Evolutionary conservation across 179 eudicot genomes (phyloP).

Genomic region (Beta lomatogona): DNA sequence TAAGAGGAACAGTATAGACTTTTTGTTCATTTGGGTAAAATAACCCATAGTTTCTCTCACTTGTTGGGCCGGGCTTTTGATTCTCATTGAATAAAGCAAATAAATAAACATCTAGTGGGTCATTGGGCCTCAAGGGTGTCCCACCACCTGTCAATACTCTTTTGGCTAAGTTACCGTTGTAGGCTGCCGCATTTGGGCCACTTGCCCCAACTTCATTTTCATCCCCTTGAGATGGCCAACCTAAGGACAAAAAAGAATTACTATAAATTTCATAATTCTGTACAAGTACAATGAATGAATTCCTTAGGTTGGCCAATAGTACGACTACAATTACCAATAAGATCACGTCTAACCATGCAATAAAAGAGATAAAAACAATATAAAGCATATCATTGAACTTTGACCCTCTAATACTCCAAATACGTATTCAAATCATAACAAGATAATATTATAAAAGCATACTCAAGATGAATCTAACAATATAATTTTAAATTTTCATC

Average conservation of each 20-base stretch:
- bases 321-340: not conserved
- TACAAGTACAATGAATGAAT: too few relatives aligned
- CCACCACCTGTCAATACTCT: slow-evolving; percentile 67
- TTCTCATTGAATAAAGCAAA: slow-evolving; percentile 87
- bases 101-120: slow-evolving; percentile 51
- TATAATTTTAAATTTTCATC: too few relatives aligned
- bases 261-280: not conserved
- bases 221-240: slow-evolving; percentile 88
- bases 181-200: slow-evolving; percentile 60
- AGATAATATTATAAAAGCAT: too few relatives aligned
- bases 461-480: too few relatives aligned
- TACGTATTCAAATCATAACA: too few relatives aligned
- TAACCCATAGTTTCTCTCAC: slow-evolving; percentile 81
- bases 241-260: not conserved
- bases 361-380: not conserved
- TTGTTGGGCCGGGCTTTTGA: slow-evolving; percentile 70
- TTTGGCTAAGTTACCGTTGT: slow-evolving; percentile 72
- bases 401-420: too few relatives aligned
- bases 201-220: slow-evolving; percentile 59
- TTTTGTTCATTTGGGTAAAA: slow-evolving; percentile 67
- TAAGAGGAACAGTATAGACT: slow-evolving; percentile 62
- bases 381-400: too few relatives aligned
- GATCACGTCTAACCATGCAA: not conserved
- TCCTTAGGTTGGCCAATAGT: too few relatives aligned
- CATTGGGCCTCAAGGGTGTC: slow-evolving; percentile 70